Conservation (phyloP, 208 protist genomes). For the Crithidia sp. region DNA sequence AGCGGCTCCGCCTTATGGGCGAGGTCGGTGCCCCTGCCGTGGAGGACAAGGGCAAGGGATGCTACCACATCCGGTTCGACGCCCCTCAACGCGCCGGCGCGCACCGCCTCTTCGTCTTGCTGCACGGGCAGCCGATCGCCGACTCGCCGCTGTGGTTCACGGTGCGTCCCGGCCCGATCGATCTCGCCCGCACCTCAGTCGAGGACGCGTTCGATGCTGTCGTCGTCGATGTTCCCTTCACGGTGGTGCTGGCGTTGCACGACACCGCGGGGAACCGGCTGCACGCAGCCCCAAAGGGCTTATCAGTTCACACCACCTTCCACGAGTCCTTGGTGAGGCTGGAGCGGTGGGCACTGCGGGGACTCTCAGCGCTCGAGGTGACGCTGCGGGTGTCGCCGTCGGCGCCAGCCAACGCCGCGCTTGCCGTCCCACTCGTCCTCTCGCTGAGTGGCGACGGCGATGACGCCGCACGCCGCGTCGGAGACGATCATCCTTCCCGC, state of each 20-base stretch:
- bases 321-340: constrained; percentile 21
- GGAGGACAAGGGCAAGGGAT: constrained; percentile 33
- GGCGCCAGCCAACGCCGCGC: constrained; percentile 16
- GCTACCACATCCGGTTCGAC: constrained; percentile 48
- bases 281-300: neutral
- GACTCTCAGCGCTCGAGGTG: constrained; percentile 17
- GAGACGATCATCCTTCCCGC: constrained; percentile 22
- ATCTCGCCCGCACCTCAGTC: constrained; percentile 41
- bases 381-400: constrained; percentile 29
- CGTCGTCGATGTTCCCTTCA: constrained; percentile 56
- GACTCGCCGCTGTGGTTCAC: constrained; percentile 63
- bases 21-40: constrained; percentile 25
- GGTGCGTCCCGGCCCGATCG: constrained; percentile 43
- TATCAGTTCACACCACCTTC: constrained; percentile 18
- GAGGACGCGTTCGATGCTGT: constrained; percentile 59
- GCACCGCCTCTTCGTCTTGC: constrained; percentile 57
- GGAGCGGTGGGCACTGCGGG: constrained; percentile 16
- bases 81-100: constrained; percentile 49
- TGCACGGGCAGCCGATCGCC: constrained; percentile 68
- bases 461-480: neutral
- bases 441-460: neutral
- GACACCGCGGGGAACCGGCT: constrained; percentile 62
- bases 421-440: constrained; percentile 21
- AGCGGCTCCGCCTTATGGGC: constrained; percentile 52
- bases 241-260: constrained; percentile 42